Evolutionary conservation across 306 rosid genomes (phyloP).

Genomic region (Urtica urens): DNA sequence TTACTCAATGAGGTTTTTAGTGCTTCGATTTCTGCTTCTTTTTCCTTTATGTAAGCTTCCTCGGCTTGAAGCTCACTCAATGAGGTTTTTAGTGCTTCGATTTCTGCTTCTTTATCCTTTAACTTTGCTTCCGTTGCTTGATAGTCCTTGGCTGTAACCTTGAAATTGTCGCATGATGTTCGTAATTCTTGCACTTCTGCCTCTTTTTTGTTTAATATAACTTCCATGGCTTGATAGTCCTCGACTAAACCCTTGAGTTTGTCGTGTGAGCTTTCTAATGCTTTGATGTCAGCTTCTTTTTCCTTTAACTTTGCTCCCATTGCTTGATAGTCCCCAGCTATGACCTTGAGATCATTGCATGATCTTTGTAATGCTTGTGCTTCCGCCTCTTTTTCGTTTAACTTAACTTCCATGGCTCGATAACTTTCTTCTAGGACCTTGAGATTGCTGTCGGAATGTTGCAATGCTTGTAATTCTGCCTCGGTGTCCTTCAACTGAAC

Average conservation of each 20-base stretch:
- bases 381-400: slow-evolving; percentile 8
- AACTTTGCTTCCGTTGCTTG: slow-evolving; percentile 32
- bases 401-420: slow-evolving; percentile 33
- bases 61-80: slow-evolving; percentile 44
- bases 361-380: slow-evolving; percentile 38
- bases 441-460: slow-evolving; percentile 43
- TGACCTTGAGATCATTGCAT: slow-evolving; percentile 42
- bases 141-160: slow-evolving; percentile 34
- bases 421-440: slow-evolving; percentile 34
- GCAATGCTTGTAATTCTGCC: slow-evolving; percentile 25
- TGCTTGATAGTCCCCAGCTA: slow-evolving; percentile 34
- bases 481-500: slow-evolving; percentile 19
- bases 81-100: slow-evolving; percentile 38
- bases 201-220: slow-evolving; percentile 33
- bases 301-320: slow-evolving; percentile 28
- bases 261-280: slow-evolving; percentile 34
- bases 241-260: slow-evolving; percentile 43
- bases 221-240: slow-evolving; percentile 40
- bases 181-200: slow-evolving; percentile 27
- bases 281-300: slow-evolving; percentile 21
- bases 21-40: slow-evolving; percentile 22
- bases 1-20: slow-evolving; percentile 40
- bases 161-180: slow-evolving; percentile 43
- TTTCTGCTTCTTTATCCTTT: slow-evolving; percentile 8
- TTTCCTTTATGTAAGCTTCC: slow-evolving; percentile 26